Conservation (phyloP, 331 rosid species). For the Spiraea crenata region DNA sequence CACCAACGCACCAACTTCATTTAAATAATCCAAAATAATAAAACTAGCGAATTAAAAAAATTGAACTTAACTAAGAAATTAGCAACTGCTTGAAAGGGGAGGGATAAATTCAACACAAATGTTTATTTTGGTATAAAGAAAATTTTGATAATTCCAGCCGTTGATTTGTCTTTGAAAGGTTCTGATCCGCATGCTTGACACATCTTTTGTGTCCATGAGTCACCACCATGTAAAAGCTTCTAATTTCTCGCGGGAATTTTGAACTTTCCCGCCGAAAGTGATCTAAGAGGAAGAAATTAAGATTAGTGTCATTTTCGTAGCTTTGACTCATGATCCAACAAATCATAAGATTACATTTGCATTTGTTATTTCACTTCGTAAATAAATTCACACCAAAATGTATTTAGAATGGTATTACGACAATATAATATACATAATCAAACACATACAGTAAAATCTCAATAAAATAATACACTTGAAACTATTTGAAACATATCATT, state of each 20-base stretch:
- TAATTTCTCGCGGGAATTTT: neutral
- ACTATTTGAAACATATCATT: too few species aligned
- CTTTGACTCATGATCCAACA: neutral
- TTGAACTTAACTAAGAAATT: too few species aligned
- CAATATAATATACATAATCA: too few species aligned
- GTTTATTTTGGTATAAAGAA: neutral
- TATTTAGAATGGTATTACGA: too few species aligned
- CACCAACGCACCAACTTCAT: neutral
- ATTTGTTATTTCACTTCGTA: too few species aligned
- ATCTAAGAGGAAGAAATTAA: neutral
- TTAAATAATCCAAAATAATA: neutral
- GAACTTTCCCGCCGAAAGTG: constrained; percentile 15
- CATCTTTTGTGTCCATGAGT: neutral
- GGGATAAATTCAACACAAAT: too few species aligned
- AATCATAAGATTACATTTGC: too few species aligned
- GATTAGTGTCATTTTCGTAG: neutral
- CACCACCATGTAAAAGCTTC: constrained; percentile 7
- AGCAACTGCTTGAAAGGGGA: too few species aligned
- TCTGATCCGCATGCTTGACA: neutral
- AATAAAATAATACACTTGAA: too few species aligned
- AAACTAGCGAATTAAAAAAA: too few species aligned
- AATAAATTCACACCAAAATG: too few species aligned
- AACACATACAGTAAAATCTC: too few species aligned
- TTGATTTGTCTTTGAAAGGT: neutral
- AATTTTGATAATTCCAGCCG: neutral